Conservation (phyloP, 176 grass and related monocot species). For the Stipa capillata region DNA sequence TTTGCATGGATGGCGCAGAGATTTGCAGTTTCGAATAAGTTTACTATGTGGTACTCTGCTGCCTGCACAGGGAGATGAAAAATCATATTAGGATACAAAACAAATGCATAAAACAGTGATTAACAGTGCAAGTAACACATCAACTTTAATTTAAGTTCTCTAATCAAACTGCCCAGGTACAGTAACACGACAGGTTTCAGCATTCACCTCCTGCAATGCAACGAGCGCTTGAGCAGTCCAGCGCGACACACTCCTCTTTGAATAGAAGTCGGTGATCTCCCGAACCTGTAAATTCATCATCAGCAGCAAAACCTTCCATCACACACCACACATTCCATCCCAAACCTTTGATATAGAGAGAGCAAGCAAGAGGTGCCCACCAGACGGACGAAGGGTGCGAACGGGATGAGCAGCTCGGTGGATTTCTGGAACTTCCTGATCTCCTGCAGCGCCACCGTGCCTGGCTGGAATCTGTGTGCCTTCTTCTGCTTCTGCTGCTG, state of each 20-base stretch:
- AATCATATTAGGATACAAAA: not conserved
- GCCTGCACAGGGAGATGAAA: slow-evolving; percentile 27
- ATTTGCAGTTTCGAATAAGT: slow-evolving; percentile 35
- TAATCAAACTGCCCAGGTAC: not conserved
- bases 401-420: slow-evolving; percentile 36
- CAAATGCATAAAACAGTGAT: not conserved
- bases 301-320: not conserved
- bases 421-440: slow-evolving; percentile 57
- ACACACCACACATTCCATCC: not conserved
- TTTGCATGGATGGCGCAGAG: slow-evolving; percentile 56
- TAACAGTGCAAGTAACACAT: not conserved
- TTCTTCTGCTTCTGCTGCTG: not conserved
- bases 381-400: slow-evolving; percentile 48
- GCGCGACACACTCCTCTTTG: too few species aligned
- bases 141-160: not conserved
- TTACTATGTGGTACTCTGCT: slow-evolving; percentile 42
- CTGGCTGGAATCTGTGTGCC: slow-evolving; percentile 22
- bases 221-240: slow-evolving; percentile 9
- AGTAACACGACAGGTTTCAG: not conserved
- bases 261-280: slow-evolving; percentile 37
- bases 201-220: slow-evolving; percentile 25
- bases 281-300: slow-evolving; percentile 45
- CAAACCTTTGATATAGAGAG: too few species aligned
- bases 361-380: not conserved
- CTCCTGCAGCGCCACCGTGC: slow-evolving; percentile 59